Percentiles rank a stretch among this genome's conserved stretches.
These are phyloP conservation scores for Annulohypoxylon truncatum DNA, from an alignment of 2,329 filamentous ascomycete species.

Conservation along the genomic window DNA sequence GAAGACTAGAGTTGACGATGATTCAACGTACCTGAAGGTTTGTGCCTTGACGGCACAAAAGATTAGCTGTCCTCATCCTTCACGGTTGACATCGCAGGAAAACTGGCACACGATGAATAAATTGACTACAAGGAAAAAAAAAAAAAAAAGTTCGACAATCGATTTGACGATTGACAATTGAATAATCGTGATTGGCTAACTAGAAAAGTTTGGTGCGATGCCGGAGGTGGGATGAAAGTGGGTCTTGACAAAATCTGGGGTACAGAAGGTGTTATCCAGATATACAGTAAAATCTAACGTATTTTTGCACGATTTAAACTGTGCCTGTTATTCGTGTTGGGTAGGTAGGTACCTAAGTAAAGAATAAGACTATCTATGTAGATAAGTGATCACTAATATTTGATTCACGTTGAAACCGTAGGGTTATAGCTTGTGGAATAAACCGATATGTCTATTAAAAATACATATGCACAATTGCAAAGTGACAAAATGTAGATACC, in stretches of 20 bases:
- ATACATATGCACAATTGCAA: too few relatives aligned
- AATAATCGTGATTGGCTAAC: slow-evolving; percentile 42
- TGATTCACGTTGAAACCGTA: too few relatives aligned
- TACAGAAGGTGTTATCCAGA: slow-evolving; percentile 14
- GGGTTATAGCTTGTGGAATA: too few relatives aligned
- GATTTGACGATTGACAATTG: slow-evolving; percentile 41
- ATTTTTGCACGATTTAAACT: too few relatives aligned
- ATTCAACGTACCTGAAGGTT: slow-evolving; percentile 45
- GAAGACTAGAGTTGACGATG: not conserved
- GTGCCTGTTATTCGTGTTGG: too few relatives aligned
- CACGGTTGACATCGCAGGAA: slow-evolving; percentile 50
- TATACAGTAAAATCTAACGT: not conserved
- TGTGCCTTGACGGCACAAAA: slow-evolving; percentile 48
- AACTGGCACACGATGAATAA: slow-evolving; percentile 20
- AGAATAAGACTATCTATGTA: too few relatives aligned
- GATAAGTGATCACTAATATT: too few relatives aligned
- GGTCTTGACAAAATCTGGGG: slow-evolving; percentile 27
- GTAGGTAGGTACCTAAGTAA: too few relatives aligned
- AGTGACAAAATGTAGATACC: too few relatives aligned
- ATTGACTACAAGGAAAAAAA: slow-evolving; percentile 17
- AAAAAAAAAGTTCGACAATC: slow-evolving; percentile 30
- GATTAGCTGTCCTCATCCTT: slow-evolving; percentile 51
- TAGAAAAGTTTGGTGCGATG: slow-evolving; percentile 34
- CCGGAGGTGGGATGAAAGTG: slow-evolving; percentile 30
- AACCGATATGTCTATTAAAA: too few relatives aligned